Percentiles rank a stretch among this genome's conserved stretches.
Evolutionary conservation across 2,329 filamentous ascomycete genomes (phyloP).

Genomic region (Claviceps purpurea): DNA sequence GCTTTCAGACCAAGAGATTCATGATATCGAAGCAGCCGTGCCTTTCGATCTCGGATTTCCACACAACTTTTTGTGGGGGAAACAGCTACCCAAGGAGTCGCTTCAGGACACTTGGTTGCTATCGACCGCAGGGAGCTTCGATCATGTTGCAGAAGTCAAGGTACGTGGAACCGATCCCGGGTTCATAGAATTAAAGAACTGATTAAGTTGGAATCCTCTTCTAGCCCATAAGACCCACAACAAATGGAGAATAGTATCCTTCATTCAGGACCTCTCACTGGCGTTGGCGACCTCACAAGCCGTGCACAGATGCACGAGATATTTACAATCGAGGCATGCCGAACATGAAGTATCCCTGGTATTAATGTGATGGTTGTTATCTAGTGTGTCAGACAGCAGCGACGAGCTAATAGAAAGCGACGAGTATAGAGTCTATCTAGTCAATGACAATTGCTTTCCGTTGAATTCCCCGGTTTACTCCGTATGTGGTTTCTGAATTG

Average conservation of each 20-base stretch:
- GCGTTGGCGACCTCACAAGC: constrained; percentile 17
- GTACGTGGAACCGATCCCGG: constrained; percentile 11
- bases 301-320: background rate
- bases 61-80: constrained; percentile 39
- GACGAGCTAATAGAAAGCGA: background rate
- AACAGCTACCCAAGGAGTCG: constrained; percentile 21
- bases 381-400: background rate
- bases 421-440: background rate
- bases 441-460: background rate
- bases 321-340: background rate
- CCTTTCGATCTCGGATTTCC: constrained; percentile 58
- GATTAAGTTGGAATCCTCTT: background rate
- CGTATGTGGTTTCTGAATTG: background rate
- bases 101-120: constrained; percentile 29
- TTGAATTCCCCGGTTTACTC: background rate
- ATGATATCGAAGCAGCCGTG: constrained; percentile 48
- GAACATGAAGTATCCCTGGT: background rate
- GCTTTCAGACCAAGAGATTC: constrained; percentile 48
- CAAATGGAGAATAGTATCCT: constrained; percentile 28
- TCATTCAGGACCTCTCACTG: constrained; percentile 18
- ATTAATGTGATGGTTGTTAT: background rate
- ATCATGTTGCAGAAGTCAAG: constrained; percentile 33
- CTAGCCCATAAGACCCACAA: constrained; percentile 27
- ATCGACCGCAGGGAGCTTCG: constrained; percentile 32
- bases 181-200: background rate